Base-by-base conservation (phyloP, 2,329 filamentous ascomycete species). In the Teratosphaeria epicoccoides region DNA sequence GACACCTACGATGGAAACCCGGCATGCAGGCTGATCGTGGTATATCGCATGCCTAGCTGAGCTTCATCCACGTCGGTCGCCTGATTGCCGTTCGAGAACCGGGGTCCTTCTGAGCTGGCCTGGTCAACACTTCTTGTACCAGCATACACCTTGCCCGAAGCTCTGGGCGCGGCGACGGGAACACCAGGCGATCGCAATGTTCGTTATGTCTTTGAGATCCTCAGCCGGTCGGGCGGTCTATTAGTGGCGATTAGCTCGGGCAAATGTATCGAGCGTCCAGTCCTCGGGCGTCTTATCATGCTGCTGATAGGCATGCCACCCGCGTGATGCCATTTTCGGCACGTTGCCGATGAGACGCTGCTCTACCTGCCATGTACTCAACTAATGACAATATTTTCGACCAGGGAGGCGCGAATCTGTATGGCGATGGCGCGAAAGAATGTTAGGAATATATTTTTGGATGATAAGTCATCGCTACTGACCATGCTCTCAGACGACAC, bases 401-500 rank as follows among this genome's bases (percentile, higher is more conserved):
- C n/a, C n/a, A n/a, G n/a, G n/a, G n/a, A n/a, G n/a, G n/a, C n/a
- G n/a, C n/a, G n/a, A n/a, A n/a, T n/a, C n/a, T n/a, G n/a, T n/a
- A n/a, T n/a, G n/a, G n/a, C n/a, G n/a, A n/a, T n/a, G n/a, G n/a
- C n/a, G n/a, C n/a, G n/a, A n/a, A n/a, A n/a, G n/a, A 88, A 88
- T 62, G 76, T 88, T 64, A 80, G 79, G 33, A 17, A 17, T 40
- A 17, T 17, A 17, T 40, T 17, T 7, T 17, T 20, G 33, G 20
- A 20, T 17, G n/a, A 17, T 17, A 7, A 20, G n/a, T 40, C 33
- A 6, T 20, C n/a, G 4, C n/a, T 9, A 17, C 33, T 40, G 33
- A 40, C 17, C 14, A 17, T 82, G 4, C 81, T 82, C 63, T 80
- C 70, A 68, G 66, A 75, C n/a, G 71, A 74, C 40, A 76, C 76